Percentiles rank a stretch among this genome's conserved stretches.
Conservation (phyloP, 805 yeast genomes). For the Komagataella pseudopastoris region DNA sequence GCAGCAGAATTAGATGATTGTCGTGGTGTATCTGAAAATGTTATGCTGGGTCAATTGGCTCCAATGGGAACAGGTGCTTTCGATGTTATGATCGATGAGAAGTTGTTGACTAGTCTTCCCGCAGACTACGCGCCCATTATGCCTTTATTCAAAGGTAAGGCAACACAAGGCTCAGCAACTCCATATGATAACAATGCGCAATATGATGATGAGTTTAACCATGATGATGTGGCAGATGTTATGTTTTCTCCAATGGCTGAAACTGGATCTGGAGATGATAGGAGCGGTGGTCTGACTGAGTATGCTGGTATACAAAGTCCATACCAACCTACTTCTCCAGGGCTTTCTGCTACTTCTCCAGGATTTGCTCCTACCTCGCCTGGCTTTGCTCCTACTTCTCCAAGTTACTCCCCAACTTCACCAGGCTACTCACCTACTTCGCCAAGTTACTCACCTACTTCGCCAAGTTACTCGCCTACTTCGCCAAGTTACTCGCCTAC, state of each 20-base stretch:
- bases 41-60: conserved; percentile 95
- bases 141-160: conserved; percentile 26
- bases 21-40: conserved; percentile 96
- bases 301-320: conserved; percentile 52
- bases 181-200: conserved; percentile 68
- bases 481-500: conserved; percentile 39
- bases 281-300: conserved; percentile 76
- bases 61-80: conserved; percentile 98
- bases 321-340: conserved; percentile 23
- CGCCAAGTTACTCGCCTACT: conserved; percentile 44
- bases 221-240: conserved; percentile 52
- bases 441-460: conserved; percentile 37
- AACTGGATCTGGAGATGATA: conserved; percentile 67
- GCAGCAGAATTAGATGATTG: conserved; percentile 97
- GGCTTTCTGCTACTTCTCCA: conserved; percentile 36
- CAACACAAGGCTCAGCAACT: conserved; percentile 75
- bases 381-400: conserved; percentile 36
- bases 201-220: conserved; percentile 46
- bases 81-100: conserved; percentile 90
- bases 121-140: conserved; percentile 26
- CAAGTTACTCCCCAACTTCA: conserved; percentile 32
- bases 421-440: conserved; percentile 41
- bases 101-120: conserved; percentile 56
- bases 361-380: conserved; percentile 43
- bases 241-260: conserved; percentile 90